A percentile compares a stretch with the other conserved stretches of the same genome.
These are phyloP conservation scores for Penicillium sclerotigenum DNA, from an alignment of 2,329 filamentous ascomycete genomes.

Conservation along the genomic window DNA sequence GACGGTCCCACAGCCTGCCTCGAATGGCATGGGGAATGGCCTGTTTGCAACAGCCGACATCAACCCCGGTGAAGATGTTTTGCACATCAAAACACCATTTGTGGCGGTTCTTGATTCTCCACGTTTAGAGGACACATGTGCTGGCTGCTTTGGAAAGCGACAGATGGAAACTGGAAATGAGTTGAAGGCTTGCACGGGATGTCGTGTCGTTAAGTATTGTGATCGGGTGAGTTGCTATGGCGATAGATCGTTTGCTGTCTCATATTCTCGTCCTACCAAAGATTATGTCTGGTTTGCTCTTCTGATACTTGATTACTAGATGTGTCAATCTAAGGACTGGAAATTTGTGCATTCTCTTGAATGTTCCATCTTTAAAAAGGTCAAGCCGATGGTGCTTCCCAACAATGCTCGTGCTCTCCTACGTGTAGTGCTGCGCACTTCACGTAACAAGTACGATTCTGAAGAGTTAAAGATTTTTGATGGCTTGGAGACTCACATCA, in stretches of 20 bases:
- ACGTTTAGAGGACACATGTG: conserved; percentile 54
- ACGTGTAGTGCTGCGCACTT: conserved; percentile 49
- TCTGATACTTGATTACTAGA: conserved; percentile 35
- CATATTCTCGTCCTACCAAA: neutral
- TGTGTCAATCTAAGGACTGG: conserved; percentile 60
- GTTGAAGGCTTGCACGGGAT: conserved; percentile 57
- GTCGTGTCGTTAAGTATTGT: conserved; percentile 59
- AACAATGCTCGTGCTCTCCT: conserved; percentile 56
- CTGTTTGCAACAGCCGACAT: conserved; percentile 54
- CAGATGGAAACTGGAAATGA: conserved; percentile 23
- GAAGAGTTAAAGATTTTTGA: conserved; percentile 45
- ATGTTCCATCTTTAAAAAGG: conserved; percentile 52
- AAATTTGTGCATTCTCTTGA: conserved; percentile 57
- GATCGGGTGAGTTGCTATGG: conserved; percentile 48
- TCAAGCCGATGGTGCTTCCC: conserved; percentile 50
- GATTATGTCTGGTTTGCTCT: neutral
- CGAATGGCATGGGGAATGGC: conserved; percentile 48
- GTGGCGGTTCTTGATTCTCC: conserved; percentile 53
- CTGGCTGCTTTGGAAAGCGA: conserved; percentile 53
- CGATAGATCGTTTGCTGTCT: neutral
- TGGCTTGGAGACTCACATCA: conserved; percentile 48
- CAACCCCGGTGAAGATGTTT: conserved; percentile 48
- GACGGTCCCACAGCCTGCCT: conserved; percentile 23
- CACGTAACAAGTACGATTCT: conserved; percentile 34
- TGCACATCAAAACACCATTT: conserved; percentile 51